Conservation (phyloP, 345 rosid species). For the Citrus reticulata region DNA sequence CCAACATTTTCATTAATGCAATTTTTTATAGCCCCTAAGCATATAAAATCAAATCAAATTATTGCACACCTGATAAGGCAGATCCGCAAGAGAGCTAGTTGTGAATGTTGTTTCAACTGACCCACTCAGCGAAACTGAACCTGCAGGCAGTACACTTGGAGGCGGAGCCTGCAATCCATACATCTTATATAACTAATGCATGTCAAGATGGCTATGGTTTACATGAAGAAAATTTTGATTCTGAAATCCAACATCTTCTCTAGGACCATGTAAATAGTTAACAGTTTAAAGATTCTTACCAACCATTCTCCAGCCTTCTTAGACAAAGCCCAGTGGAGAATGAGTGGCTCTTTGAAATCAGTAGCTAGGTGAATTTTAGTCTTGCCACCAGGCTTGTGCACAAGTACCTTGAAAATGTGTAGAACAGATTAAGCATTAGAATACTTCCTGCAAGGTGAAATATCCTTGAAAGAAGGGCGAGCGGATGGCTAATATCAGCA, state of each 20-base stretch:
- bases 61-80: conserved; percentile 57
- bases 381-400: conserved; percentile 62
- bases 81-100: conserved; percentile 33
- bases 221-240: background rate
- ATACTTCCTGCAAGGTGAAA: background rate
- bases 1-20: background rate
- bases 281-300: conserved; percentile 51
- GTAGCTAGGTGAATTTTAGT: conserved; percentile 64
- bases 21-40: conserved; percentile 10
- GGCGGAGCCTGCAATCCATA: conserved; percentile 78
- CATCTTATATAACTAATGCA: conserved; percentile 15
- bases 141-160: conserved; percentile 57
- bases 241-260: conserved; percentile 1
- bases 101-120: conserved; percentile 67
- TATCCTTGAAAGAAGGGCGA: background rate
- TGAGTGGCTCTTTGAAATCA: conserved; percentile 63
- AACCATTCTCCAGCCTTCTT: conserved; percentile 79
- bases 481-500: background rate
- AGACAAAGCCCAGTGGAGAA: conserved; percentile 97
- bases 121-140: conserved; percentile 51
- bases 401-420: conserved; percentile 55
- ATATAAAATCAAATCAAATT: conserved; percentile 12
- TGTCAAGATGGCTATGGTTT: conserved; percentile 12
- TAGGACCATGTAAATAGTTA: background rate
- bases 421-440: conserved; percentile 14